Conservation (phyloP, 768 basidiomycete species). For the Lentinula guzmanii region DNA sequence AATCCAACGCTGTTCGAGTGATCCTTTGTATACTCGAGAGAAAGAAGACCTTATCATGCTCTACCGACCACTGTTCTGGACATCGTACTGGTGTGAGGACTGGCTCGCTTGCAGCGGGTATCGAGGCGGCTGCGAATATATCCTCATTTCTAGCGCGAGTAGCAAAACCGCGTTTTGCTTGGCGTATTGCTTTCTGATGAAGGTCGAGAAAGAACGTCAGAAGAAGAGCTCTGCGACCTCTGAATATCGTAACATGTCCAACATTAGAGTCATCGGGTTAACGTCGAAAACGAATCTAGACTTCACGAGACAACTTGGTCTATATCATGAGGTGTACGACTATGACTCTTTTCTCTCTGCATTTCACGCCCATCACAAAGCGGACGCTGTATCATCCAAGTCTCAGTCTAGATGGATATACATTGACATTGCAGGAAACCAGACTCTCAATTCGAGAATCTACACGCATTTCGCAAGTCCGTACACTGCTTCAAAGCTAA, state of each 20-base stretch:
- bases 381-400: background rate
- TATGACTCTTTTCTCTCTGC: constrained; percentile 41
- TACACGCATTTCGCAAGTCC: constrained; percentile 34
- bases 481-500: constrained; percentile 24
- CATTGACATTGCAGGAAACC: constrained; percentile 59
- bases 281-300: constrained; percentile 50
- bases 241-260: constrained; percentile 15
- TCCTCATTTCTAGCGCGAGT: constrained; percentile 66
- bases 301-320: constrained; percentile 48
- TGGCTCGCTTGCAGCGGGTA: constrained; percentile 52
- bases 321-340: constrained; percentile 53
- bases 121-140: constrained; percentile 34
- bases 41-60: constrained; percentile 66
- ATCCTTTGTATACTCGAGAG: constrained; percentile 44
- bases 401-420: constrained; percentile 43
- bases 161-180: constrained; percentile 70
- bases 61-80: constrained; percentile 71
- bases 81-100: constrained; percentile 71
- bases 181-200: constrained; percentile 52
- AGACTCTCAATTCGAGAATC: constrained; percentile 39
- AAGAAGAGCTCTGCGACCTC: background rate
- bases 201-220: constrained; percentile 17
- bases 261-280: constrained; percentile 45
- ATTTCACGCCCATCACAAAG: constrained; percentile 20
- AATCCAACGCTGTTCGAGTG: constrained; percentile 50